These are phyloP conservation scores for Boletus eberwhitei DNA, from an alignment of 768 basidiomycete genomes.

Conservation along the genomic window DNA sequence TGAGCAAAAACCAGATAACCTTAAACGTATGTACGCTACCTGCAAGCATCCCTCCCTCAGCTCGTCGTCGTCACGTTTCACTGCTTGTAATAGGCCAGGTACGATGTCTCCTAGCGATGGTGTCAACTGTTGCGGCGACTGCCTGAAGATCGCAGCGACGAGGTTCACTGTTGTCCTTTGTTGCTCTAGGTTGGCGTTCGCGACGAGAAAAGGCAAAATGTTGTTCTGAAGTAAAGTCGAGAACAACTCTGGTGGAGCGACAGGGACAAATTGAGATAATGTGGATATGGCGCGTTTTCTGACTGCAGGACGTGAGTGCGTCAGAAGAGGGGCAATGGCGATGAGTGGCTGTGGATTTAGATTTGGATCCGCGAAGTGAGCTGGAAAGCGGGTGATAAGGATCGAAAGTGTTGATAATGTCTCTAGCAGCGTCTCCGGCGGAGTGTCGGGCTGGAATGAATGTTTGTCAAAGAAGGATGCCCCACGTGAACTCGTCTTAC, in stretches of 20 bases:
- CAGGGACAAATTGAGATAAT: constrained; percentile 78
- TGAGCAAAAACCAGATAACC: constrained; percentile 3
- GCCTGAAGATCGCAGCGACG: constrained; percentile 73
- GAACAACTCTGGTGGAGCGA: constrained; percentile 62
- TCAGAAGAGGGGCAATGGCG: constrained; percentile 68
- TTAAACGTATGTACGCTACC: constrained; percentile 35
- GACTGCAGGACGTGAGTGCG: constrained; percentile 78
- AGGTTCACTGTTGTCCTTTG: constrained; percentile 78
- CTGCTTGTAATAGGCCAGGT: constrained; percentile 66
- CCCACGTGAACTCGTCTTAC: constrained; percentile 38
- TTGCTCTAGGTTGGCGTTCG: constrained; percentile 56
- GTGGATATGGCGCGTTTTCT: constrained; percentile 91
- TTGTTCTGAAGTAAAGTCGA: constrained; percentile 53
- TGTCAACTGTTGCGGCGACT: constrained; percentile 65
- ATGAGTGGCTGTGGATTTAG: constrained; percentile 58
- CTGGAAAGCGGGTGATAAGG: constrained; percentile 80
- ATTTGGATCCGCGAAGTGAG: constrained; percentile 52
- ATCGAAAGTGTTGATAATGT: constrained; percentile 84
- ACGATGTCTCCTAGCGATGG: constrained; percentile 60
- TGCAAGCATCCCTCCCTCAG: constrained; percentile 77
- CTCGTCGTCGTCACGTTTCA: constrained; percentile 78
- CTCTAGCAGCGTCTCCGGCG: constrained; percentile 80
- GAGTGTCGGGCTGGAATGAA: constrained; percentile 51
- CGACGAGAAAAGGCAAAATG: constrained; percentile 56
- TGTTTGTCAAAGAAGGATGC: constrained; percentile 5